These are phyloP conservation scores for Chaetothyriales sp. DNA, from an alignment of 2,329 filamentous ascomycete genomes.

Conservation along the genomic window DNA sequence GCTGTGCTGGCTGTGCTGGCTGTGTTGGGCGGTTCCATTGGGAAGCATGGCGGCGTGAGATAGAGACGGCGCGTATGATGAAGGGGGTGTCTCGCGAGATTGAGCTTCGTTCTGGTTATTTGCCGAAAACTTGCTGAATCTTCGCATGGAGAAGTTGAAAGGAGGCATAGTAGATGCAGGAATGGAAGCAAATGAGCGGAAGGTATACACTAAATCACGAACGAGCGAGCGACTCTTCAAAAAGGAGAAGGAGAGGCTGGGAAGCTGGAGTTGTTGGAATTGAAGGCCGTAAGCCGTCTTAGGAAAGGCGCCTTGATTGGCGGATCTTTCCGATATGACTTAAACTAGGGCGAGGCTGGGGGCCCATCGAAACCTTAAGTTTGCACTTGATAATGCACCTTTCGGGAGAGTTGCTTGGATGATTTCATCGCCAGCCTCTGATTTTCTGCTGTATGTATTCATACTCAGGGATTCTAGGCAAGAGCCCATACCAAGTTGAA, in stretches of 20 bases:
- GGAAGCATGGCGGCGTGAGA: slow-evolving; percentile 13
- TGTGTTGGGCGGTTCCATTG: slow-evolving; percentile 3
- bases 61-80: slow-evolving; percentile 12
- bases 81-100: slow-evolving; percentile 9
- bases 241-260: not conserved
- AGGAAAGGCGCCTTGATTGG: not conserved
- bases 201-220: not conserved
- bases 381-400: too few relatives aligned
- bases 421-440: too few relatives aligned
- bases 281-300: not conserved
- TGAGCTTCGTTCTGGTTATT: slow-evolving; percentile 4
- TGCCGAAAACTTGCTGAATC: slow-evolving; percentile 8
- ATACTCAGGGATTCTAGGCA: too few relatives aligned
- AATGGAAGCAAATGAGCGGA: not conserved
- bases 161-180: slow-evolving; percentile 7
- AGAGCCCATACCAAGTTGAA: too few relatives aligned
- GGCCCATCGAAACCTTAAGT: too few relatives aligned
- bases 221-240: not conserved
- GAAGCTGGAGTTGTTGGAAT: not conserved
- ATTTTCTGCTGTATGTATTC: too few relatives aligned
- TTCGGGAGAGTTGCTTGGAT: too few relatives aligned
- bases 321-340: too few relatives aligned
- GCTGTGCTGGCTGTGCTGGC: slow-evolving; percentile 2
- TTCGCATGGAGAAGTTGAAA: slow-evolving; percentile 10
- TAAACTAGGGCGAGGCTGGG: too few relatives aligned